Evolutionary conservation across 179 eudicot species (phyloP), one percentile per base, ranked within the genome.

Genomic region (Gypsophila paniculata): DNA sequence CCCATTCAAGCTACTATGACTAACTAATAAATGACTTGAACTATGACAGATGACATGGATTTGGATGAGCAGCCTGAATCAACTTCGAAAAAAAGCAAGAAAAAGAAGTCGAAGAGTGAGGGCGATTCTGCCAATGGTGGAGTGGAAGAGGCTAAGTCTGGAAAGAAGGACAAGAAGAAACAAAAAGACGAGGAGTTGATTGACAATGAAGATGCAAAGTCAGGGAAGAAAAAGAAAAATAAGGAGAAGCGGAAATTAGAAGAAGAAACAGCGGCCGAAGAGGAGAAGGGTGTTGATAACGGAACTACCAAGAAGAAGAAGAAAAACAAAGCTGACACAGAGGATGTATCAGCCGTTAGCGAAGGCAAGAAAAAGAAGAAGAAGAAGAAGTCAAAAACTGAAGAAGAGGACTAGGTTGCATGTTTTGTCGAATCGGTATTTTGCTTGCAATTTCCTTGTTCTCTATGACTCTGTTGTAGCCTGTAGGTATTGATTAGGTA

Each of bases 171-270:
- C 83, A 87, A 86, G 57, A 77, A 79, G 78, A 61, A 42, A 9
- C 8, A 80, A 62, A 74, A 74, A 76, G 69, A 65, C 29, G 62
- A 44, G 19, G 73, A 66, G 18, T 86, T 85, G 21, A 48, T 77
- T 58, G 80, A 79, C 3, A 62, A 42, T 2, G 86, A 70, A 32
- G 90, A 77, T 21, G 61, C 76, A 12, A 89, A 89, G 76, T 79
- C 88, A 0, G 87, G 74, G 68, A 88, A 89, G 85, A 90, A 87
- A 73, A 89, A 91, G 84, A 87, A 86, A 59, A 91, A 83, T 82
- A 86, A 87, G 68, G 88, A 90, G 63, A 87, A 90, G 79, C 82
- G 89, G 32, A 84, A 77, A 69, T 63, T 78, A 68, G 96, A 90
- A 61, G 83, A 87, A 55, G 61, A 78, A 49, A 55, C 60, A 11